Base-by-base conservation (phyloP, 768 basidiomycete species). In the Lentinus brumalis region DNA sequence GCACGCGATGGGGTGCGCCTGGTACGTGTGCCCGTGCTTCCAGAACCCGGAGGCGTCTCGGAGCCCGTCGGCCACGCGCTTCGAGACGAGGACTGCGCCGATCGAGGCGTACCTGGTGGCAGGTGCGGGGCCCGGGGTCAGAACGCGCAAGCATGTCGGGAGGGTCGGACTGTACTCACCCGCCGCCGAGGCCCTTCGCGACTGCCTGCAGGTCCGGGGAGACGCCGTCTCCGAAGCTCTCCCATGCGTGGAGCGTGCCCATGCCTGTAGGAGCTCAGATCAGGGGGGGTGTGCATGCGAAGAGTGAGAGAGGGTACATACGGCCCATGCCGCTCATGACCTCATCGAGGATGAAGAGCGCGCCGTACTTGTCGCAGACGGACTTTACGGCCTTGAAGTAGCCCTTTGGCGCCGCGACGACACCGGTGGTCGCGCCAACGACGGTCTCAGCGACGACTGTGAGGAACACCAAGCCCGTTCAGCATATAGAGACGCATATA, bases 251-350 rank as follows among this genome's bases (percentile, higher is more conserved):
- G 46, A 92, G 69, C 8, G 89, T 91, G 3, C 94, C 94, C 86
- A 94, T 91, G 31, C 92, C 90, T 92, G 45, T 16, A 16, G 3
- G 18, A 8, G 29, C 3, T 2, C 21, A 50, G 30, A 35, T 51
- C 46, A 18, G 55, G n/a, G 21, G 26, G 38, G 38, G 14, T 26
- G 21, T 38, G 7, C n/a, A 55, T 41, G 51, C 38, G 8, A 7
- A 30, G 30, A 42, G 11, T 8, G 18, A 18, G 5, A 35, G 35
- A 38, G 12, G 21, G 54, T 38, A 79, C 89, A 74, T 70, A 89
- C 92, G 85, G 59, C 93, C 92, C 89, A 94, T 93, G 46, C 92
- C 92, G 70, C 87, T 86, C 93, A 96, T 94, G 49, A 94, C 90
- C 75, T 96, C 94, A 68, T 96, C 94, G 39, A 94, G 81, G 44